These are phyloP conservation scores for Cystobasidium pallidum DNA, from an alignment of 1,284 basidiomycete species.

Conservation along the genomic window DNA sequence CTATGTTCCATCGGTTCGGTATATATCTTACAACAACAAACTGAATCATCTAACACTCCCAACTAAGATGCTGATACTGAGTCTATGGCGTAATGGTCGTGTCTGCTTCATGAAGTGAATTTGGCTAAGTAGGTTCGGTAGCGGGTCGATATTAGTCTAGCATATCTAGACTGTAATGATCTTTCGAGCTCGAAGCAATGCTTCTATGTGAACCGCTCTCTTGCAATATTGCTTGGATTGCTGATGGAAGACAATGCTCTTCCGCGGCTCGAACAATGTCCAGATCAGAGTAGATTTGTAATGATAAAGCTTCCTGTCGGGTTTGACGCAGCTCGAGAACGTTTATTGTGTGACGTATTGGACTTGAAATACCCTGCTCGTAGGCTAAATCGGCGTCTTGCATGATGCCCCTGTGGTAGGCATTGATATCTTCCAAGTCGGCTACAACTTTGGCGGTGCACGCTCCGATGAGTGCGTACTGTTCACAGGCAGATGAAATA, in stretches of 20 bases:
- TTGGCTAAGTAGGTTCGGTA: background rate
- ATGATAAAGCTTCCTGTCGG: background rate
- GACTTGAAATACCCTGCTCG: background rate
- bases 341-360: slow-evolving; percentile 4
- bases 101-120: background rate
- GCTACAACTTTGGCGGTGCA: slow-evolving; percentile 15
- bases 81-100: background rate
- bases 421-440: slow-evolving; percentile 24
- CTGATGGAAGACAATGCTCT: background rate
- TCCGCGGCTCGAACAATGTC: slow-evolving; percentile 9
- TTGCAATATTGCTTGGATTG: background rate
- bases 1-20: too few species aligned
- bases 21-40: background rate
- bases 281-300: slow-evolving; percentile 12
- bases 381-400: slow-evolving; percentile 7
- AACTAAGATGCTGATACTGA: background rate
- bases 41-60: background rate
- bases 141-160: background rate
- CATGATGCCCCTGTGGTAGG: slow-evolving; percentile 19
- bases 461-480: slow-evolving; percentile 4
- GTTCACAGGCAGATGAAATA: background rate
- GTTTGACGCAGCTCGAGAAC: slow-evolving; percentile 5
- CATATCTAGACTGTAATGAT: background rate
- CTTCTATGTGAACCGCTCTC: background rate
- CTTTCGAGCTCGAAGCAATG: background rate